Evolutionary conservation across 2,329 filamentous ascomycete genomes (phyloP).

Genomic region (Claviceps capensis): DNA sequence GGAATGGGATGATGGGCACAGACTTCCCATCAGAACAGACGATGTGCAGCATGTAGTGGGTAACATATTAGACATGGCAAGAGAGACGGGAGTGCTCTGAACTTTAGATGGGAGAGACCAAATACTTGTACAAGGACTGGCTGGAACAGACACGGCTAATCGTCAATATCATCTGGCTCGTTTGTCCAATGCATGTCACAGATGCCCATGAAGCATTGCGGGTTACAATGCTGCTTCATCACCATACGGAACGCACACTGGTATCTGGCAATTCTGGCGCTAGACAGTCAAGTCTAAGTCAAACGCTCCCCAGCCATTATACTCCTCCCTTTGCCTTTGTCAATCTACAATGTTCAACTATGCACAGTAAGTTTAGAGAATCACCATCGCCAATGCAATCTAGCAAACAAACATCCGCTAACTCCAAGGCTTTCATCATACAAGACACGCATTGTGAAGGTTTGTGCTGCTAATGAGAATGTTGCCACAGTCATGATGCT

Average conservation of each 20-base stretch:
- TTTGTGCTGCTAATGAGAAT: not conserved
- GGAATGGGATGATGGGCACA: slow-evolving; percentile 62
- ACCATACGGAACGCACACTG: not conserved
- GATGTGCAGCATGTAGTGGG: slow-evolving; percentile 40
- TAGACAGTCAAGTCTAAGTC: not conserved
- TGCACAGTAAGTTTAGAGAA: not conserved
- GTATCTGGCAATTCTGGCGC: not conserved
- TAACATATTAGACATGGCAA: slow-evolving; percentile 15
- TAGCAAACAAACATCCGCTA: slow-evolving; percentile 2
- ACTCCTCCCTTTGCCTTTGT: not conserved
- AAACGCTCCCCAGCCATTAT: not conserved
- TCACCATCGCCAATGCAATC: slow-evolving; percentile 1
- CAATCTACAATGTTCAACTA: not conserved
- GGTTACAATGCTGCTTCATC: not conserved
- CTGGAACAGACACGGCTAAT: not conserved
- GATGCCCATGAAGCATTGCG: not conserved
- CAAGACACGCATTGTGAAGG: not conserved
- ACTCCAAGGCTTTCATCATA: slow-evolving; percentile 1
- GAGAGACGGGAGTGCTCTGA: slow-evolving; percentile 4
- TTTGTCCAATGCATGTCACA: not conserved
- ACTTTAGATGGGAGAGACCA: not conserved
- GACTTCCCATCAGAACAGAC: slow-evolving; percentile 52
- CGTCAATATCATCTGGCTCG: not conserved
- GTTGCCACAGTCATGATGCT: not conserved
- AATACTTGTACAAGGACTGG: too few relatives aligned